phyloP scores from a whole-genome alignment of 1,284 basidiomycete genomes.

The Sporisorium graminicola region DNA sequence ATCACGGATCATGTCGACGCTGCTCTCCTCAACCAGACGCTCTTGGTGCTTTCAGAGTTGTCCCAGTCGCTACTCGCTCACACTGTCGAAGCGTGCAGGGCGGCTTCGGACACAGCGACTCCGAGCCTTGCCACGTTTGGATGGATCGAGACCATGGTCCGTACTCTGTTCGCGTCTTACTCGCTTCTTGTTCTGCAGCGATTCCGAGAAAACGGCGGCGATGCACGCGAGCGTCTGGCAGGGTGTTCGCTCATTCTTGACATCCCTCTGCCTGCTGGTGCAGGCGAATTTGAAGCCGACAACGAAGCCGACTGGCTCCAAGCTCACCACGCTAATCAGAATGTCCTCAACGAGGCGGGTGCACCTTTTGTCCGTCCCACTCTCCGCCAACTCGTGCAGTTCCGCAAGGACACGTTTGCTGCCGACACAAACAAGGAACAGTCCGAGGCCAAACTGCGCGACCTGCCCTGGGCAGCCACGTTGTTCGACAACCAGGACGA shows the following conservation, averaged over 20 bases:
- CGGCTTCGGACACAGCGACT: constrained; percentile 8
- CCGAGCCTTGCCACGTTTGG: constrained; percentile 32
- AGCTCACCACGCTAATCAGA: constrained; percentile 26
- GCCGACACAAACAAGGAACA: constrained; percentile 7
- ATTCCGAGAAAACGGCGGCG: constrained; percentile 49
- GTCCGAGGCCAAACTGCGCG: constrained; percentile 30
- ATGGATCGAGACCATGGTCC: constrained; percentile 57
- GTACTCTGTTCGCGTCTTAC: constrained; percentile 60
- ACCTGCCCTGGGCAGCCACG: constrained; percentile 30
- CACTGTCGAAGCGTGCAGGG: constrained; percentile 16
- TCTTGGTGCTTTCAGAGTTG: constrained; percentile 48
- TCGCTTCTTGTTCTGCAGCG: constrained; percentile 61
- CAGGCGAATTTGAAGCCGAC: constrained; percentile 59
- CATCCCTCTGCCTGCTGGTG: constrained; percentile 53
- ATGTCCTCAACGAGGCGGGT: constrained; percentile 31
- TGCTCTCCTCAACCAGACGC: constrained; percentile 43
- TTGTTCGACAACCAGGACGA: constrained; percentile 58
- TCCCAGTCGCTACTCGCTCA: constrained; percentile 34
- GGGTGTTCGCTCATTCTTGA: constrained; percentile 58
- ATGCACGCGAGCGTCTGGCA: constrained; percentile 41
- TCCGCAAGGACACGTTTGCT: constrained; percentile 28
- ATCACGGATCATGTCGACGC: constrained; percentile 49
- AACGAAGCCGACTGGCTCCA: constrained; percentile 52
- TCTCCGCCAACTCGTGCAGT: constrained; percentile 48
- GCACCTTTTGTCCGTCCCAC: constrained; percentile 27